Evolutionary conservation across 2,329 filamentous ascomycete species (phyloP).

Genomic region (Truncatella angustata): DNA sequence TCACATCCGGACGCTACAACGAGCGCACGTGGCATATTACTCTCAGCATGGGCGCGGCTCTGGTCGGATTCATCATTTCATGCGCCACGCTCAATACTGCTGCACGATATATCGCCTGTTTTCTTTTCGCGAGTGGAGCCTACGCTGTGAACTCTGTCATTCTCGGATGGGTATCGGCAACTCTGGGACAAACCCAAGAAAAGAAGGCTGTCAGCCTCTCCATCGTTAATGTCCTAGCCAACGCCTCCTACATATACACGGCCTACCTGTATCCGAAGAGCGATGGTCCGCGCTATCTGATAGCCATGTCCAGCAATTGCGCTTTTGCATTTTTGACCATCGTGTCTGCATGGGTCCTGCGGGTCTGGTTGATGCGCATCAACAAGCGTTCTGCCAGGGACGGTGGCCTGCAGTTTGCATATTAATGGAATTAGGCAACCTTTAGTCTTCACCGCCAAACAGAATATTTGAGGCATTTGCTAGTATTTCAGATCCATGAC

Average conservation of each 20-base stretch:
- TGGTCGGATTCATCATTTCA: slow-evolving; percentile 34
- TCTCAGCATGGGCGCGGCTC: slow-evolving; percentile 35
- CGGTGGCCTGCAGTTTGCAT: slow-evolving; percentile 1
- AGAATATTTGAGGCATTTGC: too few relatives aligned
- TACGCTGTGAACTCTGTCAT: slow-evolving; percentile 41
- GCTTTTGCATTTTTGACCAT: slow-evolving; percentile 8
- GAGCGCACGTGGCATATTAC: slow-evolving; percentile 51
- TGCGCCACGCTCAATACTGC: background rate
- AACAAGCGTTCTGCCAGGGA: background rate
- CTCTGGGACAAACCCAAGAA: slow-evolving; percentile 28
- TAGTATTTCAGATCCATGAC: too few relatives aligned
- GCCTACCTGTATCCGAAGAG: slow-evolving; percentile 41
- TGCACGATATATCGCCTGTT: slow-evolving; percentile 32
- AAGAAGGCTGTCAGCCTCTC: slow-evolving; percentile 38
- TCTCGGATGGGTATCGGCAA: slow-evolving; percentile 33
- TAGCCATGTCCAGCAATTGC: slow-evolving; percentile 35
- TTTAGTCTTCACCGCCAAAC: too few relatives aligned
- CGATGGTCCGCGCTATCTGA: slow-evolving; percentile 39
- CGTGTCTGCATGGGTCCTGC: background rate
- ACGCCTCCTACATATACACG: slow-evolving; percentile 44
- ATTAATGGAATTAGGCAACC: too few relatives aligned
- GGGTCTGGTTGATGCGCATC: slow-evolving; percentile 3
- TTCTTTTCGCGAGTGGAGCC: slow-evolving; percentile 33
- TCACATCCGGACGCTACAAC: slow-evolving; percentile 45
- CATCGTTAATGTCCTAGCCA: slow-evolving; percentile 42